Evolutionary conservation across 192 early-diverging fungal genomes (phyloP).

Genomic region (Helicostylum pulchrum): DNA sequence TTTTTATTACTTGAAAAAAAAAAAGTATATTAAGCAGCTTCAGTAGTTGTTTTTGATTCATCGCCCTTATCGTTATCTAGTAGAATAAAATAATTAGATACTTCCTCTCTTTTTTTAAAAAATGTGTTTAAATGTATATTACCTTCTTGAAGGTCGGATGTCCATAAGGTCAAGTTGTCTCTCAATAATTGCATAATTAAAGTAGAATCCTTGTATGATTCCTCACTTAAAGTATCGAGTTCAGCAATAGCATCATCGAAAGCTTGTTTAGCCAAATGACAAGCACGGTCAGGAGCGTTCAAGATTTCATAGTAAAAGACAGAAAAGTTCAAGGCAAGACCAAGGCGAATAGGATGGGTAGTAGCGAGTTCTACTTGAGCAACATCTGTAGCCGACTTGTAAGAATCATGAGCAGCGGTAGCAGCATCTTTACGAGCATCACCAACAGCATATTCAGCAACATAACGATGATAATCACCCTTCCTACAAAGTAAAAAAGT

Average conservation of each 20-base stretch:
- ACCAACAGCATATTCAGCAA: slow-evolving; percentile 88
- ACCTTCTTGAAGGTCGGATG: slow-evolving; percentile 71
- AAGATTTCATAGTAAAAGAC: slow-evolving; percentile 99
- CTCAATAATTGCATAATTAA: slow-evolving; percentile 97
- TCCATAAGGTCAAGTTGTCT: slow-evolving; percentile 97
- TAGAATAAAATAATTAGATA: neutral
- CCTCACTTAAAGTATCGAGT: slow-evolving; percentile 87
- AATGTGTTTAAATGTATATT: neutral
- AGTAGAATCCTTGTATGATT: slow-evolving; percentile 97
- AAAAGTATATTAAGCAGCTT: slow-evolving; percentile 95
- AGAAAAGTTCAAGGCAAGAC: slow-evolving; percentile 95
- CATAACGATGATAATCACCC: slow-evolving; percentile 96
- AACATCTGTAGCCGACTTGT: slow-evolving; percentile 89
- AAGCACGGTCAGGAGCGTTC: slow-evolving; percentile 95
- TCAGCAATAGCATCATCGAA: slow-evolving; percentile 97
- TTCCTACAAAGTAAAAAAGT: slow-evolving; percentile 56
- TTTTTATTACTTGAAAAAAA: slow-evolving; percentile 58
- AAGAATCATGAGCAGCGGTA: slow-evolving; percentile 78
- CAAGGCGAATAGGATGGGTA: slow-evolving; percentile 97
- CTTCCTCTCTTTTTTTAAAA: neutral
- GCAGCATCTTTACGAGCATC: slow-evolving; percentile 80
- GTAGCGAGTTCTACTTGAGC: slow-evolving; percentile 75
- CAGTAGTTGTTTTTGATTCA: slow-evolving; percentile 62
- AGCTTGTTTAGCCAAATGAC: slow-evolving; percentile 92
- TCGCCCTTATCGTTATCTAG: neutral